Conservation (phyloP, 2,329 filamentous ascomycete species). For the Cladosporium halotolerans region DNA sequence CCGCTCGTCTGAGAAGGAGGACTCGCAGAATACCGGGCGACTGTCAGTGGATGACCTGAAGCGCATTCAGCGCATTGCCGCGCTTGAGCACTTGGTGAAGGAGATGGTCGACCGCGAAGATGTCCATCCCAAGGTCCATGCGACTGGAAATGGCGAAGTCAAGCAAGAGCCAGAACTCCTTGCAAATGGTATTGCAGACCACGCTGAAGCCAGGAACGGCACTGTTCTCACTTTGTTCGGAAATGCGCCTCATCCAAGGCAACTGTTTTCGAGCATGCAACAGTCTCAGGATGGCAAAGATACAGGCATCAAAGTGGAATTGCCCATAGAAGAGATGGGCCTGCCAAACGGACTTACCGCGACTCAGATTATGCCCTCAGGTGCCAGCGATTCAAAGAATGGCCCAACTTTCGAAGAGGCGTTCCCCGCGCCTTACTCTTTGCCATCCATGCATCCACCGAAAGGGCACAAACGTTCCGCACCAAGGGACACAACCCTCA, state of each 20-base stretch:
- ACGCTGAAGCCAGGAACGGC: slow-evolving; percentile 35
- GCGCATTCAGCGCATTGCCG: slow-evolving; percentile 26
- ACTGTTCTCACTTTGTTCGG: slow-evolving; percentile 71
- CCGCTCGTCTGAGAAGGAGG: slow-evolving; percentile 4
- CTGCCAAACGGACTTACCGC: slow-evolving; percentile 70
- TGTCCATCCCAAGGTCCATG: slow-evolving; percentile 13
- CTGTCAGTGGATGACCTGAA: slow-evolving; percentile 33
- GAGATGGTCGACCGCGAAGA: slow-evolving; percentile 26
- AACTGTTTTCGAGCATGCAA: slow-evolving; percentile 82
- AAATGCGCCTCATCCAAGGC: slow-evolving; percentile 65
- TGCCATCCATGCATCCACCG: slow-evolving; percentile 59
- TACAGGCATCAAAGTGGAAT: slow-evolving; percentile 19
- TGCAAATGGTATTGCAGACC: slow-evolving; percentile 12
- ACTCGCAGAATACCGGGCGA: slow-evolving; percentile 16
- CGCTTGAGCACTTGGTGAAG: slow-evolving; percentile 24
- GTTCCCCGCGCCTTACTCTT: slow-evolving; percentile 61
- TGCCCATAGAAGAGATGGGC: slow-evolving; percentile 53
- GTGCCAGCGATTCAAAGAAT: slow-evolving; percentile 39
- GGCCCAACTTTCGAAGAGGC: slow-evolving; percentile 64
- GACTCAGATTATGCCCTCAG: slow-evolving; percentile 57
- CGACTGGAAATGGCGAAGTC: slow-evolving; percentile 1
- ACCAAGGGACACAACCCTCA: slow-evolving; percentile 49
- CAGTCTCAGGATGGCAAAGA: slow-evolving; percentile 25
- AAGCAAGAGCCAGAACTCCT: slow-evolving; percentile 17
- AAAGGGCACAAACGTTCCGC: slow-evolving; percentile 64